Base-by-base conservation (phyloP, 129 eudicot genomes). In the Heracleum sosnowskyi region DNA sequence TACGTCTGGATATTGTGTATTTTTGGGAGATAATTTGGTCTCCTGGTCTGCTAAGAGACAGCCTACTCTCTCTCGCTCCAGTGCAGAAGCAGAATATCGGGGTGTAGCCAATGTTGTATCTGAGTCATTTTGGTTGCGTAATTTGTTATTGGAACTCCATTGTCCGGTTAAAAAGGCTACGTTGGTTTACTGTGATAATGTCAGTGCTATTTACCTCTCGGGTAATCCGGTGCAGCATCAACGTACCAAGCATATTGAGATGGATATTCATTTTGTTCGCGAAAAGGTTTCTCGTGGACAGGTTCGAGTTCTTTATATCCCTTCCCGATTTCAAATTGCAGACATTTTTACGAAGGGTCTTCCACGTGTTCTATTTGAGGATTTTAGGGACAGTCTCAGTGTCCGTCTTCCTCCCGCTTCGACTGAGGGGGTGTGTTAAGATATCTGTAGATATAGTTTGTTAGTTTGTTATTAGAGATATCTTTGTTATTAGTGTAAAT, bases 311-410 rank as follows among this genome's bases (percentile, higher is more conserved):
- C 55, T 47, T 10, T 7, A 47, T 47, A 17, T 47, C 13, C 55
- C 20, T 10, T 47, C 55, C 55, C 35, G 36, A 2, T 11, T 7
- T 10, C 55, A 77, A 15, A 17, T 34, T 15, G 35, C 73, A 4
- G 73, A 77, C 36, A 77, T 77, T 37, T 77, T 77, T 36, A 77
- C 80, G 1, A 77, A 77, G n/a, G 80, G 80, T 3, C 73, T 77
- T 6, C 80, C 73, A 7, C 16, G 22, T 2, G 17, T 20, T 16
- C 73, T 77, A 4, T 77, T 60, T 29, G 49, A 62, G 1, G 73
- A 60, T 29, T 77, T 77, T 77, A 51, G 80, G 17, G n/a, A 40
- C 80, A 77, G 55, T 60, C 80, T 77, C 1, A 57, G 55, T 73
- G 53, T 77, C 15, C 73, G 34, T 33, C 34, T 20, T 24, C 22